Percentiles rank a stretch among this genome's conserved stretches.
These are phyloP conservation scores for Beauveria pseudobassiana DNA, from an alignment of 2,329 filamentous ascomycete genomes.

Conservation along the genomic window DNA sequence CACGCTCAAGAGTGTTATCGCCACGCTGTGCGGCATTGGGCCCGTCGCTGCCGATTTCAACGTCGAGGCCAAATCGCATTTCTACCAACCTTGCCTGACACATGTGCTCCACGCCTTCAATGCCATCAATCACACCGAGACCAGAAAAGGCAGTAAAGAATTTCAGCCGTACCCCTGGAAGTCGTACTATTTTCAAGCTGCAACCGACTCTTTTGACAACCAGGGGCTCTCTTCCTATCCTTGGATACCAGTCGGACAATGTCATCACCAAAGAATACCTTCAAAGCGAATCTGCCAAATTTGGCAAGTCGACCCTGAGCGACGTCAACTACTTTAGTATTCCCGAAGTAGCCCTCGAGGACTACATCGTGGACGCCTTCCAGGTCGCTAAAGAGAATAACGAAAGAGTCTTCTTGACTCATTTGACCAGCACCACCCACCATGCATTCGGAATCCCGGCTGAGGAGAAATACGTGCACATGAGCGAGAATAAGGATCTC, in stretches of 20 bases:
- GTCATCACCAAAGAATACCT: conserved; percentile 25
- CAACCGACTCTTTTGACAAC: conserved; percentile 27
- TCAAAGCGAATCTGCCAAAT: conserved; percentile 20
- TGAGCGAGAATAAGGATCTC: conserved; percentile 20
- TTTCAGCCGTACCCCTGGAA: conserved; percentile 24
- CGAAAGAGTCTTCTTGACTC: conserved; percentile 27
- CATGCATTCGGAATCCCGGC: conserved; percentile 25
- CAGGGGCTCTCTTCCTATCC: conserved; percentile 22
- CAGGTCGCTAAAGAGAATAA: conserved; percentile 21
- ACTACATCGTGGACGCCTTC: conserved; percentile 27
- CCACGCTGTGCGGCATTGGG: conserved; percentile 32
- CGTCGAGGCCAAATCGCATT: conserved; percentile 31
- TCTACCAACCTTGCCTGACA: conserved; percentile 38
- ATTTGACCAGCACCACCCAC: conserved; percentile 30
- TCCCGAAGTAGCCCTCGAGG: conserved; percentile 23
- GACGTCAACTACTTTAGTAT: conserved; percentile 30
- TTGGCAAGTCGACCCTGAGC: conserved; percentile 21
- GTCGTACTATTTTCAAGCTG: conserved; percentile 26
- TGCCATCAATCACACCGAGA: conserved; percentile 4
- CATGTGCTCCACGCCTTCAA: conserved; percentile 31
- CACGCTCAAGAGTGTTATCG: conserved; percentile 37
- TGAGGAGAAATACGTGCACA: conserved; percentile 20
- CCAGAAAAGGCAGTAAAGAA: conserved; percentile 8
- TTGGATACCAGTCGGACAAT: conserved; percentile 24
- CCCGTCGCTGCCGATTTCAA: conserved; percentile 36